phyloP scores from a whole-genome alignment of 1,284 basidiomycete species.

The Tausonia pullulans region DNA sequence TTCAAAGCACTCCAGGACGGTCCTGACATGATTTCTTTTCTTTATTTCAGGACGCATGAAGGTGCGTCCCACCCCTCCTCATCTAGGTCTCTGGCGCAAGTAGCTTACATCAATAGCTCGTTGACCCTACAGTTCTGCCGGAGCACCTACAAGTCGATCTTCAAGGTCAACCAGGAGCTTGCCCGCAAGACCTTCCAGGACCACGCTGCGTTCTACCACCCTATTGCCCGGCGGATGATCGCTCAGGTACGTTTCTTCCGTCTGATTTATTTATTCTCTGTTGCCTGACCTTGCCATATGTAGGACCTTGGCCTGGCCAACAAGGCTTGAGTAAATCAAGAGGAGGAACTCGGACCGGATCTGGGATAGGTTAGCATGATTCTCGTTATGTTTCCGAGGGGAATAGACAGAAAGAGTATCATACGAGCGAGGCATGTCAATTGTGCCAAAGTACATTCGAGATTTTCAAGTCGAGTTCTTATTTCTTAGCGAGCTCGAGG shows the following conservation, averaged over 20 bases:
- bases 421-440: background rate
- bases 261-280: background rate
- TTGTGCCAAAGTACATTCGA: too few species aligned
- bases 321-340: background rate
- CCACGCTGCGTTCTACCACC: conserved; percentile 39
- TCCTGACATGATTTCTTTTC: background rate
- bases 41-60: conserved; percentile 30
- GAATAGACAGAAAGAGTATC: background rate
- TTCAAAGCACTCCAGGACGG: background rate
- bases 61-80: conserved; percentile 13
- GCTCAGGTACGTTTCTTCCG: conserved; percentile 26
- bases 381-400: background rate
- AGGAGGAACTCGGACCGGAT: background rate
- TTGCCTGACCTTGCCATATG: background rate
- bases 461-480: too few species aligned
- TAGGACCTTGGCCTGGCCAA: background rate
- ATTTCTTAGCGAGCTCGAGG: too few species aligned
- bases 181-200: conserved; percentile 39
- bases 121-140: background rate
- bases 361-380: too few species aligned
- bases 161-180: conserved; percentile 36
- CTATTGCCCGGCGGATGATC: conserved; percentile 37
- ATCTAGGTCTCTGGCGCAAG: too few species aligned
- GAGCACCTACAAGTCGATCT: conserved; percentile 36
- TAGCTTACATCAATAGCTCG: too few species aligned